phyloP scores from a whole-genome alignment of 2,329 filamentous ascomycete genomes.

The Nigrospora sphaerica region DNA sequence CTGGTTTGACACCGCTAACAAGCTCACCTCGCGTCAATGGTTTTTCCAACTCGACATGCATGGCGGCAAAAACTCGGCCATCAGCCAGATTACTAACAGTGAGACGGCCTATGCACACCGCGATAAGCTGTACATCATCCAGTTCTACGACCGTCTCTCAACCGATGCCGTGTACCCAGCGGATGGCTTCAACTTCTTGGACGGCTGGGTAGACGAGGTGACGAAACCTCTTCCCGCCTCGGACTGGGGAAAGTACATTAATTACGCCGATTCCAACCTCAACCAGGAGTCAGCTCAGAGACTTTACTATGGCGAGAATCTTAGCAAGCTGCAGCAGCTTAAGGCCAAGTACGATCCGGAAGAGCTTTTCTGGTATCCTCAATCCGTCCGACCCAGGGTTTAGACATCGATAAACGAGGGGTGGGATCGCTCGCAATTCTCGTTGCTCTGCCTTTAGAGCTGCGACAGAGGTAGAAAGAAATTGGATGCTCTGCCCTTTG shows the following conservation, averaged over 20 bases:
- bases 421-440: too few relatives aligned
- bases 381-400: background rate
- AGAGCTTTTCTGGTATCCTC: slow-evolving; percentile 33
- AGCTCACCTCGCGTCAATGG: slow-evolving; percentile 27
- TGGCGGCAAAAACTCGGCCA: slow-evolving; percentile 30
- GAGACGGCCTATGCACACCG: slow-evolving; percentile 32
- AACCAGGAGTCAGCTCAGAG: slow-evolving; percentile 36
- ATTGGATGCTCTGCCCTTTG: too few relatives aligned
- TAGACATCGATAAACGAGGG: too few relatives aligned
- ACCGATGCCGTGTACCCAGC: slow-evolving; percentile 19
- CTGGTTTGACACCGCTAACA: slow-evolving; percentile 30
- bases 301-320: slow-evolving; percentile 38
- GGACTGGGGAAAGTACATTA: slow-evolving; percentile 35
- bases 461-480: too few relatives aligned
- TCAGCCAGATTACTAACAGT: slow-evolving; percentile 18
- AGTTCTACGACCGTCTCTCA: slow-evolving; percentile 34
- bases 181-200: slow-evolving; percentile 15
- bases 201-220: slow-evolving; percentile 17
- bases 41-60: slow-evolving; percentile 35
- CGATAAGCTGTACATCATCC: slow-evolving; percentile 40
- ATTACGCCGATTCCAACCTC: slow-evolving; percentile 44
- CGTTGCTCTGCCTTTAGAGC: too few relatives aligned
- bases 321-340: slow-evolving; percentile 27
- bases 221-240: slow-evolving; percentile 9
- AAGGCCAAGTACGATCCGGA: slow-evolving; percentile 32